A percentile compares a stretch with the other conserved stretches of the same genome.
These are phyloP conservation scores for Halophytophthora batemanensis DNA, from an alignment of 352 stramenopile genomes.

Conservation along the genomic window DNA sequence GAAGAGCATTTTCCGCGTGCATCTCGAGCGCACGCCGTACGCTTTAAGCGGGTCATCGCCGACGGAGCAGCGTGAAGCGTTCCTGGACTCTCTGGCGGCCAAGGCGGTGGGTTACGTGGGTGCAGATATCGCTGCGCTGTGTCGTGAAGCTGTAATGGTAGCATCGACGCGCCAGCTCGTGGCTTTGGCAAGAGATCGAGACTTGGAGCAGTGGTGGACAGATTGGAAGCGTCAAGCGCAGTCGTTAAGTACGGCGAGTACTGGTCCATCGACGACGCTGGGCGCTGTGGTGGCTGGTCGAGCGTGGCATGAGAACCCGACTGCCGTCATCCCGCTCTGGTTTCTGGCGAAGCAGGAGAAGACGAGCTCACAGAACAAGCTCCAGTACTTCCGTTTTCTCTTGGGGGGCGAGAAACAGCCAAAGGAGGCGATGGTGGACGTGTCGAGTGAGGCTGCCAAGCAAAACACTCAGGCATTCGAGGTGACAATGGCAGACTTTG, in stretches of 20 bases:
- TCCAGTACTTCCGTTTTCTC: conserved; percentile 48
- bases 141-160: conserved; percentile 65
- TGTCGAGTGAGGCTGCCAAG: neutral
- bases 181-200: conserved; percentile 38
- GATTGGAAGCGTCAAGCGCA: conserved; percentile 48
- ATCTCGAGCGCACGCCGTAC: conserved; percentile 47
- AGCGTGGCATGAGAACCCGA: conserved; percentile 57
- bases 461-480: conserved; percentile 26
- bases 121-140: conserved; percentile 76
- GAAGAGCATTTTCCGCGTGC: conserved; percentile 62
- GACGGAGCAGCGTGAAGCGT: conserved; percentile 19
- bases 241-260: conserved; percentile 22
- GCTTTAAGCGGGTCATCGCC: conserved; percentile 10
- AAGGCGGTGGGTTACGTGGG: conserved; percentile 77
- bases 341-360: conserved; percentile 45
- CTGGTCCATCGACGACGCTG: conserved; percentile 29
- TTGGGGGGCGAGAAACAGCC: conserved; percentile 17
- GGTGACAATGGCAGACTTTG: conserved; percentile 72
- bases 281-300: conserved; percentile 41
- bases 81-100: conserved; percentile 36
- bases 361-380: conserved; percentile 1
- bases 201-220: conserved; percentile 58
- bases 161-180: conserved; percentile 67
- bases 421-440: neutral
- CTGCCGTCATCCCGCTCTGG: conserved; percentile 71